phyloP scores from a whole-genome alignment of 116 monocot genomes.

The Cymodocea nodosa region DNA sequence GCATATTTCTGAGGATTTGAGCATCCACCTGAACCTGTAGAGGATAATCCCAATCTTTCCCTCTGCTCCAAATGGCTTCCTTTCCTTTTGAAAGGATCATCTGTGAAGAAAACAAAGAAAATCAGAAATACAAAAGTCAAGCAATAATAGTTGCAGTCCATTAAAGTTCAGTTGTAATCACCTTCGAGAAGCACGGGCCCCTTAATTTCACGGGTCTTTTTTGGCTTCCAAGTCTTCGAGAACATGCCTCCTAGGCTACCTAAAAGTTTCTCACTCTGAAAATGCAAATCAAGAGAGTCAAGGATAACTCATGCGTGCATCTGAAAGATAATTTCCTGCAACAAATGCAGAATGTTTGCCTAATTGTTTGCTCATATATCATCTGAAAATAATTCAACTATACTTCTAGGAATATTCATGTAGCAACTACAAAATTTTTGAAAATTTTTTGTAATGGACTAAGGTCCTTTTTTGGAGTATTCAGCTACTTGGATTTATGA shows the following conservation, averaged over 20 bases:
- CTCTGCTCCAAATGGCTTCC: slow-evolving; percentile 51
- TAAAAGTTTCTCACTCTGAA: slow-evolving; percentile 81
- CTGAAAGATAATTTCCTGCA: background rate
- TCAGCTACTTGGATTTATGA: no score
- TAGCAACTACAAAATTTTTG: no score
- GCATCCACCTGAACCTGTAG: slow-evolving; percentile 6
- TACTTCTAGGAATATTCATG: no score
- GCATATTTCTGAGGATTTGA: slow-evolving; percentile 22
- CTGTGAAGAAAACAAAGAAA: background rate
- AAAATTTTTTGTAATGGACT: no score
- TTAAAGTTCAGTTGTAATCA: slow-evolving; percentile 3
- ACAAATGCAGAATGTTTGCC: background rate
- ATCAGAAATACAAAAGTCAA: background rate
- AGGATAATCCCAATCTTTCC: slow-evolving; percentile 37
- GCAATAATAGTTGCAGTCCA: background rate
- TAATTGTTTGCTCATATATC: background rate
- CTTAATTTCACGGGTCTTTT: slow-evolving; percentile 49
- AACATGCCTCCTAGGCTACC: slow-evolving; percentile 82
- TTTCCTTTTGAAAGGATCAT: slow-evolving; percentile 26
- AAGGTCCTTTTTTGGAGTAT: no score
- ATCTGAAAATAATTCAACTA: no score
- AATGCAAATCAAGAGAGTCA: background rate
- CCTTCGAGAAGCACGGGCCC: slow-evolving; percentile 52
- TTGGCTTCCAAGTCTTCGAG: slow-evolving; percentile 82
- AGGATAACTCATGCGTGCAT: background rate